Conservation (phyloP, 2,329 filamentous ascomycete species). For the Ambrosiella cleistominuta region DNA sequence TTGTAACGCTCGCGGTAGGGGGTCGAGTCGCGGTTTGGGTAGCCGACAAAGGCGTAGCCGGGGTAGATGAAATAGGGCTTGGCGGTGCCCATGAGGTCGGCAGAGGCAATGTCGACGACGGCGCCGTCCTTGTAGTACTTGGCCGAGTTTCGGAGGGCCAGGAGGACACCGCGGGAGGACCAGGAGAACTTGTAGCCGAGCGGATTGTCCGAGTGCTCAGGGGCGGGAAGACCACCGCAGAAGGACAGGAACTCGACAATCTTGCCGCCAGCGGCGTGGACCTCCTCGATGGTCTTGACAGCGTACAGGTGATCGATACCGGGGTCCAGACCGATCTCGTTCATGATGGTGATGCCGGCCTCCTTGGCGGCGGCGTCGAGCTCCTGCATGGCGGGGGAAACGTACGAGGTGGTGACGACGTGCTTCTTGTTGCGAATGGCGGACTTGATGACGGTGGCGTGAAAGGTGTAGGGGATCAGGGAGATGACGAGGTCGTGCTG, state of each 20-base stretch:
- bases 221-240: slow-evolving; percentile 62
- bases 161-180: slow-evolving; percentile 65
- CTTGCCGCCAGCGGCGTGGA: slow-evolving; percentile 78
- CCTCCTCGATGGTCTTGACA: slow-evolving; percentile 70
- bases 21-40: slow-evolving; percentile 83
- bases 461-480: slow-evolving; percentile 83
- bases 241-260: slow-evolving; percentile 66
- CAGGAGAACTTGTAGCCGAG: slow-evolving; percentile 78
- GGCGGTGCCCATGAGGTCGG: slow-evolving; percentile 67
- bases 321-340: slow-evolving; percentile 71
- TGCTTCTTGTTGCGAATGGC: slow-evolving; percentile 89
- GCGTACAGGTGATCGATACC: slow-evolving; percentile 64
- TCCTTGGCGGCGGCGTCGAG: slow-evolving; percentile 69
- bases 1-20: slow-evolving; percentile 74
- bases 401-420: slow-evolving; percentile 88
- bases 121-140: slow-evolving; percentile 68
- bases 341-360: slow-evolving; percentile 92
- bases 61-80: slow-evolving; percentile 87
- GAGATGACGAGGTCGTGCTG: slow-evolving; percentile 65
- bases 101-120: slow-evolving; percentile 40
- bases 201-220: slow-evolving; percentile 67
- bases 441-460: slow-evolving; percentile 77
- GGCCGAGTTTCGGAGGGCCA: slow-evolving; percentile 74
- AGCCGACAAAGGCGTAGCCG: slow-evolving; percentile 76
- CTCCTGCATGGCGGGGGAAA: slow-evolving; percentile 82